These are phyloP conservation scores for Linaria vulgaris DNA, from an alignment of 257 asterid genomes.

Conservation along the genomic window DNA sequence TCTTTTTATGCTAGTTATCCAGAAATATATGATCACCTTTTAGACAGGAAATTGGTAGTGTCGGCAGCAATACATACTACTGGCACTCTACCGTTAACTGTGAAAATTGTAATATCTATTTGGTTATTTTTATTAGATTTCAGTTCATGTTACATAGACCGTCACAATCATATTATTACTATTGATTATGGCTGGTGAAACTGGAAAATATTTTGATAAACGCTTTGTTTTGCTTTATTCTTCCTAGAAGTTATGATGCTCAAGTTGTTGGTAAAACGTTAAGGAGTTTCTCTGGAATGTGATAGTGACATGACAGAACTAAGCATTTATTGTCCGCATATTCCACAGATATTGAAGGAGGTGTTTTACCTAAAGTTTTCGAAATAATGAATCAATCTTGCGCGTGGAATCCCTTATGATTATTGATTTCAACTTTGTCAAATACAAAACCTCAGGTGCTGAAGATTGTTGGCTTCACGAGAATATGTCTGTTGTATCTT, in stretches of 20 bases:
- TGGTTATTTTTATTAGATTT: background rate
- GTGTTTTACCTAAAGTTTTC: too few species aligned
- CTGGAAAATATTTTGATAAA: background rate
- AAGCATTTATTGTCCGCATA: too few species aligned
- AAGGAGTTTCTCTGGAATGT: too few species aligned
- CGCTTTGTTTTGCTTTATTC: background rate
- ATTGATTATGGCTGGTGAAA: background rate
- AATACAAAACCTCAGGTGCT: too few species aligned
- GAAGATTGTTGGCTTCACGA: too few species aligned
- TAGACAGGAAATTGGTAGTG: background rate
- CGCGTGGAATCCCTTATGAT: too few species aligned
- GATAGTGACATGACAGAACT: too few species aligned
- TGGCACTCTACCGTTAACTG: background rate
- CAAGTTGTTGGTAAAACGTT: background rate
- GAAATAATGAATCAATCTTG: too few species aligned
- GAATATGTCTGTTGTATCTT: too few species aligned
- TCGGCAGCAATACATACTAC: background rate
- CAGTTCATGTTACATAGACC: constrained; percentile 1
- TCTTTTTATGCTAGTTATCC: constrained; percentile 6
- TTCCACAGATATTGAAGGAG: too few species aligned
- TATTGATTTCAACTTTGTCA: too few species aligned
- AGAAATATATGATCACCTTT: constrained; percentile 4
- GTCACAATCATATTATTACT: background rate
- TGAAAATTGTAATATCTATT: too few species aligned
- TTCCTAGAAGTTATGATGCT: background rate